These are phyloP conservation scores for Peniophora sp. DNA, from an alignment of 1,284 basidiomycete genomes.

Conservation along the genomic window DNA sequence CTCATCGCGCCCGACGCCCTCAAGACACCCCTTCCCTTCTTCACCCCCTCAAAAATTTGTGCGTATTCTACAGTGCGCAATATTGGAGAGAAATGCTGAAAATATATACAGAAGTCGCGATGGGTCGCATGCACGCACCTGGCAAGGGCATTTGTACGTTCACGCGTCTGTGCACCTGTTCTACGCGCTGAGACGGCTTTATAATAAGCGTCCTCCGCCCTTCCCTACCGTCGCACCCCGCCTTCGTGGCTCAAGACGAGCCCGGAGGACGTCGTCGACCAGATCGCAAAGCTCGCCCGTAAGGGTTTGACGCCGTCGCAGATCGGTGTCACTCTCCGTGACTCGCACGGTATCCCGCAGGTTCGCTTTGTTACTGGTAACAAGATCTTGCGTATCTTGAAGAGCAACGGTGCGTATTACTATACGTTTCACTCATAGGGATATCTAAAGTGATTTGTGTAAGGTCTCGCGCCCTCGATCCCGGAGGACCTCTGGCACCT, in stretches of 20 bases:
- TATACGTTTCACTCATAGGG: not conserved
- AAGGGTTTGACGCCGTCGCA: conserved; percentile 97
- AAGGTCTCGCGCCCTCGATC: conserved; percentile 94
- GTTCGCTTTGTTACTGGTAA: conserved; percentile 98
- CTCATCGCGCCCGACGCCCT: conserved; percentile 24
- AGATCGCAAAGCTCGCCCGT: conserved; percentile 96
- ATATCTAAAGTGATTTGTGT: no score
- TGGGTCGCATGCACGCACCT: conserved; percentile 96
- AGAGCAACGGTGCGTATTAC: conserved; percentile 73
- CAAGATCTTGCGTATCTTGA: conserved; percentile 99
- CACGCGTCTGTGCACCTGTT: conserved; percentile 1
- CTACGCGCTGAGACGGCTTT: no score
- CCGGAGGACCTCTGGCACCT: conserved; percentile 99
- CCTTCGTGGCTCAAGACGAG: conserved; percentile 97
- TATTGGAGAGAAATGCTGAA: conserved; percentile 19
- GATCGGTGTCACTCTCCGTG: conserved; percentile 84
- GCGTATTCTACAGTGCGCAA: conserved; percentile 10
- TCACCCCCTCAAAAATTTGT: conserved; percentile 31
- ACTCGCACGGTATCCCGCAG: conserved; percentile 96
- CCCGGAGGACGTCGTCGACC: conserved; percentile 81
- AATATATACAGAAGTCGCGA: conserved; percentile 37
- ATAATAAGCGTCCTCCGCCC: conserved; percentile 97
- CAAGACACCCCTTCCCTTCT: conserved; percentile 24
- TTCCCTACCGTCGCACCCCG: conserved; percentile 93
- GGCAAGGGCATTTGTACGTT: conserved; percentile 94